Conservation (phyloP, 208 protist species). For the Trypanosoma cruzi region DNA sequence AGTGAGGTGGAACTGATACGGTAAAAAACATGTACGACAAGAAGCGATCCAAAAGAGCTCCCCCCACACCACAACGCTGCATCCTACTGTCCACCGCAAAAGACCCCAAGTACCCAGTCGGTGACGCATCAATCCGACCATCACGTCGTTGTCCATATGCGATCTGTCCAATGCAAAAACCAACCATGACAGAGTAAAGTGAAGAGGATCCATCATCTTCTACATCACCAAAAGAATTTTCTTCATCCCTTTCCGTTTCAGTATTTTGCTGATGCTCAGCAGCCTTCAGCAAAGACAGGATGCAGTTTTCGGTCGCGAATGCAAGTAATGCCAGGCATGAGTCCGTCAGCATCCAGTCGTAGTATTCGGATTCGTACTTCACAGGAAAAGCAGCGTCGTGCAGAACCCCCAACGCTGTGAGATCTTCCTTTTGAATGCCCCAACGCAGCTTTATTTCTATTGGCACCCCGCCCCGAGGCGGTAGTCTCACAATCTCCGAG, state of each 20-base stretch:
- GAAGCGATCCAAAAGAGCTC: constrained; percentile 52
- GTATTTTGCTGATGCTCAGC: not conserved
- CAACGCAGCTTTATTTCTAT: constrained; percentile 63
- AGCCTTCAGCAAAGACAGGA: not conserved
- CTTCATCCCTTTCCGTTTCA: not conserved
- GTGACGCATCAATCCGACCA: constrained; percentile 55
- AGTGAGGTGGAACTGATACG: constrained; percentile 47
- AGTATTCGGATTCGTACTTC: constrained; percentile 53
- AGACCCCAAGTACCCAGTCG: constrained; percentile 71
- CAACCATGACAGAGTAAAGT: constrained; percentile 46
- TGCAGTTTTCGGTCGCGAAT: constrained; percentile 33
- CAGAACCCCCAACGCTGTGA: constrained; percentile 44
- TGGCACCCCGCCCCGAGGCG: not conserved
- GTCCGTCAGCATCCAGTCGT: constrained; percentile 51
- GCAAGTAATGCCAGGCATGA: constrained; percentile 48
- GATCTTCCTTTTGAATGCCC: constrained; percentile 45
- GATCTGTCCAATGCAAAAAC: constrained; percentile 61
- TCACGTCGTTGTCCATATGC: constrained; percentile 43
- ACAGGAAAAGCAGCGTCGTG: constrained; percentile 66
- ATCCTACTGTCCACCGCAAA: constrained; percentile 59
- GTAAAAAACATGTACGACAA: constrained; percentile 49
- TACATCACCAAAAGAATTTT: constrained; percentile 3
- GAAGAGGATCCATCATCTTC: not conserved
- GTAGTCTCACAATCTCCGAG: constrained; percentile 15
- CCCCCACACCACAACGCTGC: constrained; percentile 64